These are phyloP conservation scores for Selaginella tamariscina DNA, from an alignment of 75 land plant species.

Conservation along the genomic window DNA sequence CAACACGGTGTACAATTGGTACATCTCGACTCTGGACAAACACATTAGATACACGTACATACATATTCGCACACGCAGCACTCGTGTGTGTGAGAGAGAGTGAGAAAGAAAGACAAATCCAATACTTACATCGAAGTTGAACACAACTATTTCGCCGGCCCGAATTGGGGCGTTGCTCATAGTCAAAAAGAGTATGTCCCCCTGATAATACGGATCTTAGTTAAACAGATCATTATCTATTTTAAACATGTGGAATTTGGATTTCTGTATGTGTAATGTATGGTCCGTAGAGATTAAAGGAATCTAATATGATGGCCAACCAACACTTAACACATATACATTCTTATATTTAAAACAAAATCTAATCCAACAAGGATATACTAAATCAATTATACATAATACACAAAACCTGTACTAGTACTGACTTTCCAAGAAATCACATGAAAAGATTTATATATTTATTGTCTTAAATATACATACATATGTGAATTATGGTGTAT, in stretches of 20 bases:
- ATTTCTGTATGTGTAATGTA: background rate
- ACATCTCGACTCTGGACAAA: slow-evolving; percentile 29
- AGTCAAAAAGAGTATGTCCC: slow-evolving; percentile 78
- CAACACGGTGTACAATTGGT: slow-evolving; percentile 34
- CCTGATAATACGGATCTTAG: slow-evolving; percentile 35
- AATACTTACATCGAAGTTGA: slow-evolving; percentile 73
- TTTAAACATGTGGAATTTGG: background rate
- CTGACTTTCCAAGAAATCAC: too few species aligned
- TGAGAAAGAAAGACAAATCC: background rate
- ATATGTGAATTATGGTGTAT: too few species aligned
- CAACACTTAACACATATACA: background rate
- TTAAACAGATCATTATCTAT: background rate
- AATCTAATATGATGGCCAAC: background rate
- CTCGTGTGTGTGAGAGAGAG: background rate
- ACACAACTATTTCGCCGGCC: slow-evolving; percentile 91
- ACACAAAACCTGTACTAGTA: too few species aligned
- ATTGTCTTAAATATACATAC: too few species aligned
- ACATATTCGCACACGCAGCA: background rate
- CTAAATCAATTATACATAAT: too few species aligned
- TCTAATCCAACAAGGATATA: too few species aligned
- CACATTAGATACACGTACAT: background rate
- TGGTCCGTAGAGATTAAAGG: background rate
- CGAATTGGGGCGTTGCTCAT: slow-evolving; percentile 92
- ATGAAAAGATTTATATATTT: too few species aligned
- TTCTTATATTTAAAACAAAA: background rate